Evolutionary conservation across 768 basidiomycete species (phyloP), one percentile per base, ranked within the genome.

Genomic region (Suillus hirtellus): DNA sequence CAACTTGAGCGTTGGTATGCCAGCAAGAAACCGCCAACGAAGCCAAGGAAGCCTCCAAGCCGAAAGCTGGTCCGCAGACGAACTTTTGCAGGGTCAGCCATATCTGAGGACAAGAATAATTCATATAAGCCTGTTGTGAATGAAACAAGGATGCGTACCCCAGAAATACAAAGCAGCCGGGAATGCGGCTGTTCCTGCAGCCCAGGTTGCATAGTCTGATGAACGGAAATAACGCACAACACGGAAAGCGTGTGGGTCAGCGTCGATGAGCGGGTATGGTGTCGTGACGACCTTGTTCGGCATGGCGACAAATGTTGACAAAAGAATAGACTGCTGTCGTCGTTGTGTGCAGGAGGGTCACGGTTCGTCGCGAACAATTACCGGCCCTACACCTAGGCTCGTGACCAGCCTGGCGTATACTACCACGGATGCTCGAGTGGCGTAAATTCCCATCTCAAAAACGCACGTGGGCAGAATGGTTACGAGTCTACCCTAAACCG

Each of bases 1-100:
- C 95, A 80, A 70, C 89, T 90, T 40, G 93, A 94, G 61, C 89
- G 83, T 77, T 96, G 93, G 78, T 99, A 99, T 10, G 96, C 93
- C 60, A 96, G 73, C 71, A 98, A 75, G 84, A 98, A 99, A 21
- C 96, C 96, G 12, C 92, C 95, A 60, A 87, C 73, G 77, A 96
- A 92, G 11, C 96, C 96, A 55, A 98, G 77, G 68, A 90, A 76
- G 10, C 89, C 90, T 43, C 89, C 89, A 12, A 90, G 75, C 62
- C 81, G 78, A 52, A 82, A 73, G 62, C 77, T 73, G 0, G 79
- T 76, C 61, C 77, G 76, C 58, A 81, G 69, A 61, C 72, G 76
- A 66, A 75, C 11, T 65, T 75, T 78, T 46, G 73, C 72, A 8
- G 79, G 77, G 64, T 85, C 82, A 34, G 80, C 80, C 73, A 80